These are phyloP conservation scores for Xylaria digitata DNA, from an alignment of 2,329 filamentous ascomycete genomes.

Conservation along the genomic window DNA sequence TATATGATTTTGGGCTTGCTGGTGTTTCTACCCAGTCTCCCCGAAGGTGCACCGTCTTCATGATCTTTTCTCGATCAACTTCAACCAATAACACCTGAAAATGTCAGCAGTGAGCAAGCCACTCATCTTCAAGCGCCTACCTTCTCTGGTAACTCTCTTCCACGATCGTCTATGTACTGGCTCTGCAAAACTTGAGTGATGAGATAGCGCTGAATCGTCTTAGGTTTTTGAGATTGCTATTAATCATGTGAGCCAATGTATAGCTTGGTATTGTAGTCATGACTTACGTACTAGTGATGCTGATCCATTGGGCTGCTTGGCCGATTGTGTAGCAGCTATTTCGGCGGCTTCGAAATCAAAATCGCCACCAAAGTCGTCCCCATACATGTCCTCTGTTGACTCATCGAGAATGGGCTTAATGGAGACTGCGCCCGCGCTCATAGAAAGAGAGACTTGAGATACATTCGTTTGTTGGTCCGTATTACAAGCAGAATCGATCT, in stretches of 20 bases:
- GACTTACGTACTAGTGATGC: constrained; percentile 66
- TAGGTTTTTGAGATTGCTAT: constrained; percentile 74
- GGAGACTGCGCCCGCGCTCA: constrained; percentile 25
- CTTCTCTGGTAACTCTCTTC: constrained; percentile 74
- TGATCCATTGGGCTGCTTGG: constrained; percentile 48
- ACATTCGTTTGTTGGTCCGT: constrained; percentile 36
- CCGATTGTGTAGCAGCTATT: constrained; percentile 76
- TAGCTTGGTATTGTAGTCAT: constrained; percentile 43
- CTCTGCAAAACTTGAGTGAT: constrained; percentile 78
- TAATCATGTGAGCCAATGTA: constrained; percentile 70
- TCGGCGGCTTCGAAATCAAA: constrained; percentile 83
- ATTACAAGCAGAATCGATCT: constrained; percentile 49
- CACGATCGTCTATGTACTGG: constrained; percentile 73
- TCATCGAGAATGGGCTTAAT: constrained; percentile 48
- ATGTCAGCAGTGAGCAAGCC: constrained; percentile 32
- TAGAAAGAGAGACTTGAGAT: constrained; percentile 35
- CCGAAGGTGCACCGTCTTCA: constrained; percentile 78
- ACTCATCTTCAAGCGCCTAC: constrained; percentile 57
- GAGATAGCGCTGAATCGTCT: constrained; percentile 87
- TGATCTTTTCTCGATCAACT: constrained; percentile 75
- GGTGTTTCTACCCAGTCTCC: constrained; percentile 89
- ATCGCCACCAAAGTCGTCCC: constrained; percentile 79
- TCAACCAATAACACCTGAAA: constrained; percentile 83
- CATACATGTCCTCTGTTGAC: constrained; percentile 62
- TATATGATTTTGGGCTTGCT: constrained; percentile 77